Evolutionary conservation across 108 stramenopile genomes (phyloP).

Genomic region (Fistulifera pelliculosa): DNA sequence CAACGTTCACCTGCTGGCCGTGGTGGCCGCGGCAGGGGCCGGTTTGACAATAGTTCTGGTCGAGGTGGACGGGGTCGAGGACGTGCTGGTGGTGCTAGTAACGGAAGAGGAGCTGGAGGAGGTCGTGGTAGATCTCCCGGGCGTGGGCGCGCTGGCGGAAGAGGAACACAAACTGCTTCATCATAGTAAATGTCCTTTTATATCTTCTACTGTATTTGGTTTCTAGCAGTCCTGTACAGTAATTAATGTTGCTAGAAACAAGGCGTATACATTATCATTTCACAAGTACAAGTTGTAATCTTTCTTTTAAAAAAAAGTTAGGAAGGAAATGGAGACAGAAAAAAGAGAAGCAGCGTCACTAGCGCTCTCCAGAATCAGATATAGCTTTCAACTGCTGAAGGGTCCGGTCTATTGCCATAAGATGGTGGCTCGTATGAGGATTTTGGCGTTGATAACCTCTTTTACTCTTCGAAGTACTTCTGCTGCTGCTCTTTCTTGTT

Average conservation of each 20-base stretch:
- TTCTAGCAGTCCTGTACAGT: too few species aligned
- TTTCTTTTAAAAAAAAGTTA: too few species aligned
- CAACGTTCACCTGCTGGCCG: slow-evolving; percentile 25
- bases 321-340: too few species aligned
- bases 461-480: slow-evolving; percentile 13
- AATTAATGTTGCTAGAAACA: too few species aligned
- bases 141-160: slow-evolving; percentile 2
- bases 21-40: slow-evolving; percentile 45
- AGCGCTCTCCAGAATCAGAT: too few species aligned
- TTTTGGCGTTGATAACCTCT: slow-evolving; percentile 16
- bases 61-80: slow-evolving; percentile 21
- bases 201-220: too few species aligned
- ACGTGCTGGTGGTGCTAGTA: slow-evolving; percentile 18
- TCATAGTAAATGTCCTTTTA: too few species aligned
- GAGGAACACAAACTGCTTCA: not conserved
- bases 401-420: slow-evolving; percentile 1
- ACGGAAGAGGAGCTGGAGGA: slow-evolving; percentile 21
- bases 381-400: too few species aligned
- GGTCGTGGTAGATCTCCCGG: slow-evolving; percentile 5
- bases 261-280: too few species aligned
- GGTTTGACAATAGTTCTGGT: slow-evolving; percentile 9
- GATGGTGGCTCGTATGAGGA: slow-evolving; percentile 13
- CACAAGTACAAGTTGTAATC: too few species aligned
- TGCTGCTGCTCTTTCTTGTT: not conserved
- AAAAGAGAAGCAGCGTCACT: too few species aligned